Evolutionary conservation across 495 filamentous ascomycete genomes (phyloP), one percentile per base, ranked within the genome.

Genomic region (Podospora appendiculata): DNA sequence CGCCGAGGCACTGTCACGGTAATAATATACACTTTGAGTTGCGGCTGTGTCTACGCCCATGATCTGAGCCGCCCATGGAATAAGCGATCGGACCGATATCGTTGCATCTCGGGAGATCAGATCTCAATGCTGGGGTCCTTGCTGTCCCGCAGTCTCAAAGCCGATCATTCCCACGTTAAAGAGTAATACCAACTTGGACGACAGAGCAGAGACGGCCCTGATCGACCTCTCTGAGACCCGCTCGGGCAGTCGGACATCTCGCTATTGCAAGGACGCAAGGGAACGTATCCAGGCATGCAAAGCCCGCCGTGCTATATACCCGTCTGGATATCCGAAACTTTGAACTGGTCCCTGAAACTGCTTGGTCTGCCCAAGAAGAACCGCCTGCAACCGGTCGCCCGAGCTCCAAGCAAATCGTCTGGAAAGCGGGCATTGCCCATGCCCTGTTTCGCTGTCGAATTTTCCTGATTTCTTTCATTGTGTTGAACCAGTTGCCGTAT

Each of bases 201-300:
- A 25, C 45, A 34, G 8, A 12, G 10, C 18, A 47, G 45, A 34
- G 45, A 12, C 34, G 12, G 2, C 18, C 36, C 32, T 35, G 7
- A 13, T 13, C 32, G 11, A 9, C 46, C 8, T 16, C 25, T 47
- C 47, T 41, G 14, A 49, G 33, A 39, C 35, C 48, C 48, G 25
- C 48, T 50, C 48, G 48, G 48, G 41, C 48, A 41, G 38, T 50
- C 48, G 48, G 48, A 38, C 25, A 50, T 41, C 19, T 47, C 33
- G 18, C 25, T 12, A 16, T 18, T 10, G 13, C 25, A 35, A 13
- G 13, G 13, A 33, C 2, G 25, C 25, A 25, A 25, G 25, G 25
- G 2, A 25, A 25, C 25, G 25, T 5, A 25, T 25, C 25, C 25
- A 32, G 13, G 9, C 11, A 47, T 10, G 6, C 32, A 33, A 12